These are phyloP conservation scores for Flaveria bidentis DNA, from an alignment of 129 eudicot species.

Conservation along the genomic window DNA sequence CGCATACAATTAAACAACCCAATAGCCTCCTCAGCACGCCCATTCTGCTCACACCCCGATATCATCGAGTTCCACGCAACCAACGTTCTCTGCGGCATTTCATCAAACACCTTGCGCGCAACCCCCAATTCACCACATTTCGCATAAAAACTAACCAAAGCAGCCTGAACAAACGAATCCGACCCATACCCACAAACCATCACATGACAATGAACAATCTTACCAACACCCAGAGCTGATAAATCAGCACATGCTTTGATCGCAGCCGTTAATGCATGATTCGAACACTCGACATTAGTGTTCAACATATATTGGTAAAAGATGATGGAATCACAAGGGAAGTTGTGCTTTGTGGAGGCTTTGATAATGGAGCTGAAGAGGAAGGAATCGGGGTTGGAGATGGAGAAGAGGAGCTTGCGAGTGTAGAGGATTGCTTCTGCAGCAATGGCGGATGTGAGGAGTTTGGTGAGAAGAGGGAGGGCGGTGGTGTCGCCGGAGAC, in stretches of 20 bases:
- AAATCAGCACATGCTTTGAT: constrained; percentile 53
- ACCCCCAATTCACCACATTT: constrained; percentile 39
- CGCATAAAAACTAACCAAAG: constrained; percentile 51
- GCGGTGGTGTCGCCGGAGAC: constrained; percentile 41
- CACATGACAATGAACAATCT: constrained; percentile 46
- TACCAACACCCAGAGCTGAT: constrained; percentile 34
- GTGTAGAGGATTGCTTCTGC: constrained; percentile 42
- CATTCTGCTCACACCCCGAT: constrained; percentile 64
- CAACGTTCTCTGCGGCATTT: constrained; percentile 48
- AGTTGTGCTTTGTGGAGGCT: constrained; percentile 45
- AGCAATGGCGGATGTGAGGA: constrained; percentile 41
- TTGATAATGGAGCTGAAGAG: constrained; percentile 62
- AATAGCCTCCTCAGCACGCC: constrained; percentile 46
- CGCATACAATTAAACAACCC: constrained; percentile 44
- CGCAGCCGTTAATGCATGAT: constrained; percentile 48
- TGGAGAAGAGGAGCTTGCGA: constrained; percentile 42
- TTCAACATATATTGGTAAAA: constrained; percentile 50
- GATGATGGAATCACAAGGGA: constrained; percentile 41
- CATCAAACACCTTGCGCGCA: constrained; percentile 53
- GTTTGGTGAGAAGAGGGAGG: constrained; percentile 54
- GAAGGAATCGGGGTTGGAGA: constrained; percentile 51
- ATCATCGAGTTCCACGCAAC: constrained; percentile 68
- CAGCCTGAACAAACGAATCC: constrained; percentile 56
- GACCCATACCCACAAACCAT: constrained; percentile 45
- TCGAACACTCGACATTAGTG: constrained; percentile 31